Conservation (phyloP, 768 basidiomycete species). For the Agaricus blazei region DNA sequence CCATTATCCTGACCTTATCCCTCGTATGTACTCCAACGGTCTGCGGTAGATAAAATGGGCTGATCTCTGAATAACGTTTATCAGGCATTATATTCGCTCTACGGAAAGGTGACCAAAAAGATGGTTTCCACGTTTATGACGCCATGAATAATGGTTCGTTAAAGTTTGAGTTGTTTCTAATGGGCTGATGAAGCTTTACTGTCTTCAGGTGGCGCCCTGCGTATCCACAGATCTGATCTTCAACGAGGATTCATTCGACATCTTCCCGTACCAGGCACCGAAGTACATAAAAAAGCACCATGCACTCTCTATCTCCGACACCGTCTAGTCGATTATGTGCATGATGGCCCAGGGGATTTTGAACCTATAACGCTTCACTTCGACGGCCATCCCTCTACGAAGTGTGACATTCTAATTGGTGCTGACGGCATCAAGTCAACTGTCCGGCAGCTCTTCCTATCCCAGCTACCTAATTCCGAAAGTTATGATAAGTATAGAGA, state of each 20-base stretch:
- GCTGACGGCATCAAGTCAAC: conserved; percentile 34
- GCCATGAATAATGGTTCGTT: conserved; percentile 19
- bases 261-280: conserved; percentile 18
- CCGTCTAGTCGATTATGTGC: conserved; percentile 34
- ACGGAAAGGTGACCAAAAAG: conserved; percentile 26
- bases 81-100: conserved; percentile 11
- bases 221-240: conserved; percentile 40
- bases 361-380: conserved; percentile 14
- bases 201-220: conserved; percentile 18
- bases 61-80: background rate
- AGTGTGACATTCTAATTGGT: conserved; percentile 32
- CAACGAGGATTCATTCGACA: conserved; percentile 34
- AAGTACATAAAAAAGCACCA: background rate
- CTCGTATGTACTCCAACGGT: conserved; percentile 1
- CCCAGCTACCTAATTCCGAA: conserved; percentile 1
- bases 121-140: conserved; percentile 25
- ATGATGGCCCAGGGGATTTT: conserved; percentile 19
- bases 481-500: conserved; percentile 15
- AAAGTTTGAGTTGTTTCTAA: background rate
- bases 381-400: conserved; percentile 18
- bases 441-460: conserved; percentile 14
- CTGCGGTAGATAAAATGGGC: background rate
- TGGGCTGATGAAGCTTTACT: background rate
- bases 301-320: conserved; percentile 29
- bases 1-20: conserved; percentile 9